phyloP scores from a whole-genome alignment of 2,329 filamentous ascomycete species.

The Gaeumannomyces sp. region DNA sequence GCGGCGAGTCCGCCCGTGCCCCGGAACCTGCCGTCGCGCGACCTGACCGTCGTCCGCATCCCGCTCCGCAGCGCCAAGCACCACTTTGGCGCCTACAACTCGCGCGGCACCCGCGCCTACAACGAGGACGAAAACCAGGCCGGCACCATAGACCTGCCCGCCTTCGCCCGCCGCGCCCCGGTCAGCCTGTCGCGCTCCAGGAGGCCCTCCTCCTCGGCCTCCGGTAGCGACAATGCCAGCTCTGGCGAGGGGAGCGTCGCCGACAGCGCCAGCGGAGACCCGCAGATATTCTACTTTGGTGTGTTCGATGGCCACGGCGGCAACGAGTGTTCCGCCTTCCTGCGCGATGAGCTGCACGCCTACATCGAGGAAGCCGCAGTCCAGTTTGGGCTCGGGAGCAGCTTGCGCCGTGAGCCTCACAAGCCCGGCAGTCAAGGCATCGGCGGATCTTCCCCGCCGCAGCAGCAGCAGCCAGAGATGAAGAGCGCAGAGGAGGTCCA shows the following conservation, averaged over 20 bases:
- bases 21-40: constrained; percentile 52
- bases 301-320: constrained; percentile 97
- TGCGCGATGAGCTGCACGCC: constrained; percentile 75
- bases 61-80: constrained; percentile 91
- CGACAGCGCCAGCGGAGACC: constrained; percentile 71
- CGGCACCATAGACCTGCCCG: constrained; percentile 84
- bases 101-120: constrained; percentile 75
- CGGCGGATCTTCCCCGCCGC: neutral
- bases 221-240: constrained; percentile 41
- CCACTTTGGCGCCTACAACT: constrained; percentile 78
- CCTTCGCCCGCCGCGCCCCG: constrained; percentile 80
- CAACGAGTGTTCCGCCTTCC: constrained; percentile 77
- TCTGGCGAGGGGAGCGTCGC: constrained; percentile 60
- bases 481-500: constrained; percentile 42
- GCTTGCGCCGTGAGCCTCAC: constrained; percentile 45
- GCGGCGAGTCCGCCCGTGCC: constrained; percentile 43
- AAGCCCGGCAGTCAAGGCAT: constrained; percentile 8
- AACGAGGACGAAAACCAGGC: constrained; percentile 96
- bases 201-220: constrained; percentile 9
- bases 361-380: constrained; percentile 80
- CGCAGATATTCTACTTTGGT: constrained; percentile 95
- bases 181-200: constrained; percentile 46
- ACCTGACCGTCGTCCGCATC: constrained; percentile 91
- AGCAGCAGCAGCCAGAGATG: constrained; percentile 34
- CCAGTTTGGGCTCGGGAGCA: constrained; percentile 73